Conservation (phyloP, 176 grass and related monocot species). For the Rhipidocladum racemiflorum region DNA sequence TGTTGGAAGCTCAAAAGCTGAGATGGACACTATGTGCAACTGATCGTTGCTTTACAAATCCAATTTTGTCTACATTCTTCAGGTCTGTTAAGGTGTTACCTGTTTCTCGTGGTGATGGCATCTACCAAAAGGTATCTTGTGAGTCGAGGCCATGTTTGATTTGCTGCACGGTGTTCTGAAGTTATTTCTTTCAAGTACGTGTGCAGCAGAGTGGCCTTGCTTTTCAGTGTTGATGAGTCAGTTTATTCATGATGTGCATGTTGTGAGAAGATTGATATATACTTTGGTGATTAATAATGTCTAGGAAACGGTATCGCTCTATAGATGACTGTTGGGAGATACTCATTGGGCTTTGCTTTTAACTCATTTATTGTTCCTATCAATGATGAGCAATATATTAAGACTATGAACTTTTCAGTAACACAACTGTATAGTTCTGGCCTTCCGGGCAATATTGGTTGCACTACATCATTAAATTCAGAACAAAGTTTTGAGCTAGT, state of each 20-base stretch:
- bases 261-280: not conserved
- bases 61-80: conserved; percentile 75
- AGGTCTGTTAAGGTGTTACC: conserved; percentile 87
- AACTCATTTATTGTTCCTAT: not conserved
- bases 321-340: not conserved
- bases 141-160: not conserved
- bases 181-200: not conserved
- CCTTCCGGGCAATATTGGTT: not conserved
- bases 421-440: not conserved
- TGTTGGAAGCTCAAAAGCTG: conserved; percentile 73
- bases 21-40: conserved; percentile 96
- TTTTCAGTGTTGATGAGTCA: not conserved
- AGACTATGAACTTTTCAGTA: not conserved
- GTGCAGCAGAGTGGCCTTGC: not conserved
- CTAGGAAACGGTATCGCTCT: not conserved
- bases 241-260: not conserved
- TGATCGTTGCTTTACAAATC: conserved; percentile 92
- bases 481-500: not conserved
- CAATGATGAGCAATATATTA: not conserved
- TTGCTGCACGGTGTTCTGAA: not conserved
- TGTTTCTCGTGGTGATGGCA: conserved; percentile 84
- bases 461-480: not conserved
- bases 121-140: conserved; percentile 83
- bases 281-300: not conserved
- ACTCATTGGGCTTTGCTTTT: not conserved